phyloP scores from a whole-genome alignment of 805 yeast species.

The Vanderwaltozyma tropicalis region DNA sequence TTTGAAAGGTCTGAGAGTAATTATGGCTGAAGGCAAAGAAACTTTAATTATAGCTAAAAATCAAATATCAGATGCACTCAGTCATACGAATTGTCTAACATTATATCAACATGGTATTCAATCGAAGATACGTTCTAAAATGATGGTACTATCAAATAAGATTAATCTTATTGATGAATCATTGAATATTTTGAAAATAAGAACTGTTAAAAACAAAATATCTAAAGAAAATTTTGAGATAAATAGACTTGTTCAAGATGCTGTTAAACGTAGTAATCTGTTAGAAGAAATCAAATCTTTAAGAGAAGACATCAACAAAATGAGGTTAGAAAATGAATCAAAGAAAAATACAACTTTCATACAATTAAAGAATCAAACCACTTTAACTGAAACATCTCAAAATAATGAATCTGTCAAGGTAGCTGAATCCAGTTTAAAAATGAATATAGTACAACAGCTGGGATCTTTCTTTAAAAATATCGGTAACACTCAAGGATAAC shows the following conservation, averaged over 20 bases:
- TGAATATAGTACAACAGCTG: constrained; percentile 19
- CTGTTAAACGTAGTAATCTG: constrained; percentile 10
- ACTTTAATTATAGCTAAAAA: too few species aligned
- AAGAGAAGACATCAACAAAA: constrained; percentile 14
- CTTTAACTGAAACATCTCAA: neutral
- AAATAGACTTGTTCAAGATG: constrained; percentile 10
- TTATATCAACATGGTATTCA: constrained; percentile 18
- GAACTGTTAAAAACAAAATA: constrained; percentile 7
- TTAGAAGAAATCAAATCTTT: constrained; percentile 15
- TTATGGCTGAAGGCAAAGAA: neutral
- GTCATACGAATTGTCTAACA: too few species aligned
- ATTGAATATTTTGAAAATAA: constrained; percentile 16
- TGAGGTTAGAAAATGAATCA: constrained; percentile 4
- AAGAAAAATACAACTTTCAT: neutral
- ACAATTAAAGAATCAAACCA: neutral
- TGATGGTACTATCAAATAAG: constrained; percentile 10
- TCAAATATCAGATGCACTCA: too few species aligned
- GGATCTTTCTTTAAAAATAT: constrained; percentile 18
- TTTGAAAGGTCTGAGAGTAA: too few species aligned
- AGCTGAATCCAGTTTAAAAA: constrained; percentile 15
- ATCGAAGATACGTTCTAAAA: constrained; percentile 13
- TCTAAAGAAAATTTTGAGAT: constrained; percentile 12
- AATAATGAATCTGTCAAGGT: constrained; percentile 9
- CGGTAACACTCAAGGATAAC: neutral
- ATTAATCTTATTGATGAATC: constrained; percentile 10